These are phyloP conservation scores for Hymenoscyphus fraxineus DNA, from an alignment of 2,329 filamentous ascomycete genomes.

Conservation along the genomic window DNA sequence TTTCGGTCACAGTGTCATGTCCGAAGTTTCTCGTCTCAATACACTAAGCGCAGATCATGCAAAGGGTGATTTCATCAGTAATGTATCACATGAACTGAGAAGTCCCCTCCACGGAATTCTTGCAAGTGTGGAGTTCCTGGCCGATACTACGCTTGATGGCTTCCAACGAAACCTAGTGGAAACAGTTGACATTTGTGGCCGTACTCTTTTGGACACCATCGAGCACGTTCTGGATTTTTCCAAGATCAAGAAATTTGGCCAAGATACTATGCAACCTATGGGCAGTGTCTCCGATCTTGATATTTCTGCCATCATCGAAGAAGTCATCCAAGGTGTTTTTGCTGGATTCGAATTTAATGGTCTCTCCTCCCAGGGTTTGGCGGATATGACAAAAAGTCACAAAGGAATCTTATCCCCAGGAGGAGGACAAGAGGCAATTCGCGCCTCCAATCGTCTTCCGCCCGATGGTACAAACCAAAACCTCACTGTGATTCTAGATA, in stretches of 20 bases:
- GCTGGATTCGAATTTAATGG: slow-evolving; percentile 35
- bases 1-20: slow-evolving; percentile 49
- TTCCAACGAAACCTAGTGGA: slow-evolving; percentile 34
- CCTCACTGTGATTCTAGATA: slow-evolving; percentile 45
- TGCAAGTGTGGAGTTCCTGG: slow-evolving; percentile 46
- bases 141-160: slow-evolving; percentile 38
- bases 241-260: slow-evolving; percentile 31
- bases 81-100: slow-evolving; percentile 54
- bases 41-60: slow-evolving; percentile 45
- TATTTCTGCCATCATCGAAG: slow-evolving; percentile 35
- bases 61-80: slow-evolving; percentile 54
- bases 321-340: slow-evolving; percentile 37
- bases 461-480: slow-evolving; percentile 8
- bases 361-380: slow-evolving; percentile 26
- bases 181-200: slow-evolving; percentile 35
- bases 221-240: slow-evolving; percentile 39
- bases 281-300: slow-evolving; percentile 31
- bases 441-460: neutral
- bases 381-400: slow-evolving; percentile 24
- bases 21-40: slow-evolving; percentile 49
- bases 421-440: neutral
- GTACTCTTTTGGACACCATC: slow-evolving; percentile 37
- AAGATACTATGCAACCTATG: slow-evolving; percentile 21
- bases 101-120: slow-evolving; percentile 54
- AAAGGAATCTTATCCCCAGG: neutral